A percentile compares a stretch with the other conserved stretches of the same genome.
Conservation (phyloP, 306 rosid genomes). For the Prunus fruticosa region DNA sequence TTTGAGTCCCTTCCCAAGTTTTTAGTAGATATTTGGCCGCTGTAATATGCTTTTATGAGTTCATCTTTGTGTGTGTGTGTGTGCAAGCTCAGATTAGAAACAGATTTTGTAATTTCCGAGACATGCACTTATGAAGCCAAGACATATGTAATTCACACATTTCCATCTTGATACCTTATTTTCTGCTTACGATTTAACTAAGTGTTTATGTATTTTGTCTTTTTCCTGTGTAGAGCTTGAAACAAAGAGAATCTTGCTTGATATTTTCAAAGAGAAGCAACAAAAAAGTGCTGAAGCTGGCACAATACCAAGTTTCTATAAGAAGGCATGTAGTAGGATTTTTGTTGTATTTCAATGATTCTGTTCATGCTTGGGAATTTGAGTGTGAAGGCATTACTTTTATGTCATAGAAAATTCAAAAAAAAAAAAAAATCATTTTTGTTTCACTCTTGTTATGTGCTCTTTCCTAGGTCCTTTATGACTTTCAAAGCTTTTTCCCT, state of each 20-base stretch:
- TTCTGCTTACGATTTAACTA: not conserved
- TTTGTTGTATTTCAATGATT: not conserved
- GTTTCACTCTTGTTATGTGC: not conserved
- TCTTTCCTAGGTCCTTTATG: slow-evolving; percentile 1
- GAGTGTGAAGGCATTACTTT: slow-evolving; percentile 4
- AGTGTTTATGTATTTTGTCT: not conserved
- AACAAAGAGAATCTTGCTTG: slow-evolving; percentile 94
- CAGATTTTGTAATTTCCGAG: not conserved
- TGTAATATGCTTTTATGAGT: not conserved
- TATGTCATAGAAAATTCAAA: not conserved
- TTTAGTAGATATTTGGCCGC: not conserved
- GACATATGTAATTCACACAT: not conserved
- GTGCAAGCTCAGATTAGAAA: not conserved
- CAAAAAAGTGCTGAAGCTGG: slow-evolving; percentile 90
- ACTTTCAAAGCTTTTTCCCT: slow-evolving; percentile 12
- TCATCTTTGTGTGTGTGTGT: not conserved
- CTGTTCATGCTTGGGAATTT: not conserved
- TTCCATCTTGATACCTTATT: not conserved
- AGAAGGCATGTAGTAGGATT: slow-evolving; percentile 60
- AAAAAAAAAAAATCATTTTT: not conserved
- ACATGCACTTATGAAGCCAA: not conserved
- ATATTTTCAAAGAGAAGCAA: slow-evolving; percentile 96
- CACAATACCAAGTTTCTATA: slow-evolving; percentile 93
- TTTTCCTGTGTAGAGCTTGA: slow-evolving; percentile 71
- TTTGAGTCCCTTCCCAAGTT: not conserved